Evolutionary conservation across 768 basidiomycete species (phyloP).

Genomic region (Paxillus involutus): DNA sequence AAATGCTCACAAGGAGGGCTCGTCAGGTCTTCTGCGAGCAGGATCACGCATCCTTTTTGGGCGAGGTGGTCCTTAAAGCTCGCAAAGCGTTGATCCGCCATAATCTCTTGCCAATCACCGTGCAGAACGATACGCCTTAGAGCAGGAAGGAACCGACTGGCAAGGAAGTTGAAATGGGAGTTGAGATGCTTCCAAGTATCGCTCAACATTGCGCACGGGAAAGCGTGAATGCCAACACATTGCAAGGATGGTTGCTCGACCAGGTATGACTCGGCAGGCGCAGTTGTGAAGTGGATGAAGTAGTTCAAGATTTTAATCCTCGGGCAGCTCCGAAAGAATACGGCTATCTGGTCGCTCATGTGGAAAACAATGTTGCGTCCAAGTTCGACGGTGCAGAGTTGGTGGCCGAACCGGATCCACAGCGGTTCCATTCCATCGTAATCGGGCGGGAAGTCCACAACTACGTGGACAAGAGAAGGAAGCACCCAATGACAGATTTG

Average conservation of each 20-base stretch:
- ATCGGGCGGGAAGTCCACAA: slow-evolving; percentile 48
- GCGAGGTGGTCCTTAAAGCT: slow-evolving; percentile 30
- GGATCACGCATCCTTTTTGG: slow-evolving; percentile 33
- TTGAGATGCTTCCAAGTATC: slow-evolving; percentile 32
- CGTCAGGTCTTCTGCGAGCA: slow-evolving; percentile 14
- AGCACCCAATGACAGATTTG: slow-evolving; percentile 50
- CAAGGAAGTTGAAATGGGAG: slow-evolving; percentile 48
- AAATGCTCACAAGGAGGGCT: slow-evolving; percentile 18
- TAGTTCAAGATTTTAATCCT: slow-evolving; percentile 54
- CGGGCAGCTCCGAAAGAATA: slow-evolving; percentile 46
- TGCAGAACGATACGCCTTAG: slow-evolving; percentile 47
- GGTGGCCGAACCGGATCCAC: slow-evolving; percentile 50
- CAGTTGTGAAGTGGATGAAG: slow-evolving; percentile 48
- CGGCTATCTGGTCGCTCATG: slow-evolving; percentile 44
- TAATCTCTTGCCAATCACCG: slow-evolving; percentile 50
- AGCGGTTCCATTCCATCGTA: slow-evolving; percentile 41
- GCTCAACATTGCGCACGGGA: slow-evolving; percentile 42
- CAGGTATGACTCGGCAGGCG: slow-evolving; percentile 16
- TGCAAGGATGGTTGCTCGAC: slow-evolving; percentile 35
- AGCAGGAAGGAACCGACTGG: slow-evolving; percentile 41
- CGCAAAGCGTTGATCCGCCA: slow-evolving; percentile 38
- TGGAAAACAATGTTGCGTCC: slow-evolving; percentile 57
- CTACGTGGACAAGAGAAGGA: slow-evolving; percentile 50
- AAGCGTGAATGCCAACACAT: slow-evolving; percentile 52
- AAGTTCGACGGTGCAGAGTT: slow-evolving; percentile 55